Conservation (phyloP, 2,329 filamentous ascomycete species). For the Diplodia mutila region DNA sequence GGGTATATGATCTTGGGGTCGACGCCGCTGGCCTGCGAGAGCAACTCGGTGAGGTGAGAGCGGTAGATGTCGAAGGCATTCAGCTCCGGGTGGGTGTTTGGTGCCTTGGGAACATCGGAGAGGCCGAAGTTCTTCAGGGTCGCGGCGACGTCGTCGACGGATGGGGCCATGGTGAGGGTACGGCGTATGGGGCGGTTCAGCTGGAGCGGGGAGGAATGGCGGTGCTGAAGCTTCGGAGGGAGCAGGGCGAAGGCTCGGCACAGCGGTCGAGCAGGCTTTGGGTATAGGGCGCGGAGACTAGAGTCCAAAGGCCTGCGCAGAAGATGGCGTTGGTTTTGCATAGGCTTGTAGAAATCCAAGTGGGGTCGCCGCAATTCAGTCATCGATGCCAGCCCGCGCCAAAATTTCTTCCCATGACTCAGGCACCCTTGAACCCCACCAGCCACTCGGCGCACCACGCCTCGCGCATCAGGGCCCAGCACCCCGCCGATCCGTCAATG, state of each 20-base stretch:
- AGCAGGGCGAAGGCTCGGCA: conserved; percentile 4
- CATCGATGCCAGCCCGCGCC: conserved; percentile 5
- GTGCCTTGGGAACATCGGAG: conserved; percentile 43
- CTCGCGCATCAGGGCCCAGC: background rate
- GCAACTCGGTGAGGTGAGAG: conserved; percentile 70
- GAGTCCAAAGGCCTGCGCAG: conserved; percentile 10
- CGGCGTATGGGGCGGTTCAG: conserved; percentile 4
- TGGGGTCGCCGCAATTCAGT: conserved; percentile 17
- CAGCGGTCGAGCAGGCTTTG: background rate
- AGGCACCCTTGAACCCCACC: background rate
- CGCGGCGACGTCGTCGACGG: conserved; percentile 43
- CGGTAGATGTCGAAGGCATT: conserved; percentile 83
- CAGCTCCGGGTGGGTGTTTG: conserved; percentile 60
- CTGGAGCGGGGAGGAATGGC: background rate
- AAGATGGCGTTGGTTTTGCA: conserved; percentile 12
- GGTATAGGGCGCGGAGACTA: background rate
- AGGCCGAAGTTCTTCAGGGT: conserved; percentile 44
- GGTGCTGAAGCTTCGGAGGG: background rate
- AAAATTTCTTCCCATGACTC: conserved; percentile 17
- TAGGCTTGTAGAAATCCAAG: conserved; percentile 9
- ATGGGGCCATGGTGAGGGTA: conserved; percentile 17
- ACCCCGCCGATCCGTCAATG: background rate
- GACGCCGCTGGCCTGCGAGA: conserved; percentile 71
- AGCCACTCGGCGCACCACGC: conserved; percentile 8
- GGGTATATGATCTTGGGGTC: conserved; percentile 73